Percentiles rank a stretch among this genome's conserved stretches.
phyloP scores from a whole-genome alignment of 768 basidiomycete genomes.

The Megacollybia marginata region DNA sequence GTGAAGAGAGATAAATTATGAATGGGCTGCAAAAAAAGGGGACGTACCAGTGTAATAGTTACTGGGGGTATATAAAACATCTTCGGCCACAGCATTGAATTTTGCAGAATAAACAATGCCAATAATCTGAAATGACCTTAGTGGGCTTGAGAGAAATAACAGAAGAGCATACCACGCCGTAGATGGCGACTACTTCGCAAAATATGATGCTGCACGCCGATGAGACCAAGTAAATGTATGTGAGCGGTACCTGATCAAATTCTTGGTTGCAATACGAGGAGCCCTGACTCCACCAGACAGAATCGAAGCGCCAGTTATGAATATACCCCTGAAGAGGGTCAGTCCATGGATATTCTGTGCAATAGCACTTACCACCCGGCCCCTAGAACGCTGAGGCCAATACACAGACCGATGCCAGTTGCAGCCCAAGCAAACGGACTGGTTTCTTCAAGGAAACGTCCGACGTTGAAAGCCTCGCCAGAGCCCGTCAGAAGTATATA shows the following conservation, averaged over 20 bases:
- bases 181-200: constrained; percentile 99
- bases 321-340: constrained; percentile 74
- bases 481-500: constrained; percentile 89
- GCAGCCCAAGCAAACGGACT: constrained; percentile 92
- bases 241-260: constrained; percentile 76
- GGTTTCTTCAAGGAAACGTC: constrained; percentile 88
- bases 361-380: constrained; percentile 76
- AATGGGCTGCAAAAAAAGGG: not conserved
- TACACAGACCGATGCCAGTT: constrained; percentile 85
- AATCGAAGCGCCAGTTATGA: constrained; percentile 94
- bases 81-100: constrained; percentile 51
- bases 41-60: constrained; percentile 87
- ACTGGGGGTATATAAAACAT: constrained; percentile 68
- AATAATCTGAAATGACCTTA: constrained; percentile 60
- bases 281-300: constrained; percentile 92
- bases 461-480: constrained; percentile 90
- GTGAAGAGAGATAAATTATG: not conserved
- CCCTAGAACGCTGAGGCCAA: constrained; percentile 88
- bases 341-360: not conserved
- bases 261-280: constrained; percentile 94
- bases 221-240: not conserved
- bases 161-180: constrained; percentile 70
- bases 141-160: not conserved
- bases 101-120: constrained; percentile 94
- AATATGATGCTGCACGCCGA: constrained; percentile 76